These are phyloP conservation scores for Puya raimondii DNA, from an alignment of 176 grass and related monocot genomes.

Conservation along the genomic window DNA sequence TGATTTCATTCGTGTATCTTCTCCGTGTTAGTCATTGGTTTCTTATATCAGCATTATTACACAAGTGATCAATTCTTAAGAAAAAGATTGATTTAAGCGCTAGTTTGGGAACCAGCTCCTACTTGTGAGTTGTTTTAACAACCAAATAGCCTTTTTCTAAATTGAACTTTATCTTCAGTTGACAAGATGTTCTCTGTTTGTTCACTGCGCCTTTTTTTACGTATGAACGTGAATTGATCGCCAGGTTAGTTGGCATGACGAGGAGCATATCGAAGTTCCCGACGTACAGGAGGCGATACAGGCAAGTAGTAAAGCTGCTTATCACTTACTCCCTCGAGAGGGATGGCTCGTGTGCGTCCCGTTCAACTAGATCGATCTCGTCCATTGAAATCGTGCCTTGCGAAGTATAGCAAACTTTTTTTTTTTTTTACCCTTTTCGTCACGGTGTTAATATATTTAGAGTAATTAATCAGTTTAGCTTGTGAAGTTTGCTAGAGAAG, in stretches of 20 bases:
- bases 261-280: constrained; percentile 75
- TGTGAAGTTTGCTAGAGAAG: neutral
- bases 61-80: too few relatives aligned
- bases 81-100: too few relatives aligned
- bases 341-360: constrained; percentile 34
- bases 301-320: constrained; percentile 59
- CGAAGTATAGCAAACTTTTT: constrained; percentile 29
- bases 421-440: neutral
- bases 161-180: too few relatives aligned
- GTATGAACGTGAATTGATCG: neutral
- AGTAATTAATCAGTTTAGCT: neutral
- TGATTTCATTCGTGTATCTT: too few relatives aligned
- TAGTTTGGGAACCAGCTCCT: too few relatives aligned
- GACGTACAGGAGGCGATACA: constrained; percentile 65
- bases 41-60: too few relatives aligned
- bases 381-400: constrained; percentile 37
- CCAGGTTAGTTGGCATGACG: constrained; percentile 68
- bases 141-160: too few relatives aligned
- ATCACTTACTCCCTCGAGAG: constrained; percentile 45
- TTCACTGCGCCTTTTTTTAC: neutral
- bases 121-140: too few relatives aligned
- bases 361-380: constrained; percentile 11
- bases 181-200: neutral
- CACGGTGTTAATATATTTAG: neutral
- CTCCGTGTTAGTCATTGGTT: too few relatives aligned